Percentiles rank a stretch among this genome's conserved stretches.
Conservation (phyloP, 176 grass and related monocot species). For the Pontederia crassipes region DNA sequence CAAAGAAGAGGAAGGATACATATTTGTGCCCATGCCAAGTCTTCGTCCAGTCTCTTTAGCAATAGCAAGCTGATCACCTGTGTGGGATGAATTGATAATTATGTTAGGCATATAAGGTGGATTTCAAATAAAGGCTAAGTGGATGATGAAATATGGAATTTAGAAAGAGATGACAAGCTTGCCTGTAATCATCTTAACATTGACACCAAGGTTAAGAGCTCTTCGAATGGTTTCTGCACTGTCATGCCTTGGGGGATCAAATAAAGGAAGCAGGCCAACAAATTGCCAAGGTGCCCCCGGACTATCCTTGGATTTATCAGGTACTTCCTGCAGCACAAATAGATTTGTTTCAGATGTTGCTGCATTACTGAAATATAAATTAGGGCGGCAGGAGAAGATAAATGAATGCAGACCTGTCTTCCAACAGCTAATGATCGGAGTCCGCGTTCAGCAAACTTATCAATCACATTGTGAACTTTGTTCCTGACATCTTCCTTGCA, state of each 20-base stretch:
- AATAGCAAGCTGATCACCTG: constrained; percentile 21
- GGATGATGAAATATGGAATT: not conserved
- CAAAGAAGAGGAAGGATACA: constrained; percentile 19
- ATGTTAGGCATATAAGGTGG: not conserved
- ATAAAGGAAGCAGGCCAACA: constrained; percentile 13
- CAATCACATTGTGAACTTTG: constrained; percentile 11
- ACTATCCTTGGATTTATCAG: constrained; percentile 14
- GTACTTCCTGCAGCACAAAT: constrained; percentile 12
- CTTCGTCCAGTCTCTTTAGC: constrained; percentile 21
- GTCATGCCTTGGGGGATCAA: constrained; percentile 19
- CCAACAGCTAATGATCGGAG: constrained; percentile 18
- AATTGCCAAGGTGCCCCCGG: constrained; percentile 14
- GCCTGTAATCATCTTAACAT: constrained; percentile 21
- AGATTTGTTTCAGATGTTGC: not conserved
- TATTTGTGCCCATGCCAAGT: constrained; percentile 22
- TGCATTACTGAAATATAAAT: not conserved
- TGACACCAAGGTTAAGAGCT: constrained; percentile 19
- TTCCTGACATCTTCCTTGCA: constrained; percentile 13
- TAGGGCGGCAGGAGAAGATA: not conserved
- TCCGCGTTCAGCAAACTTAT: constrained; percentile 19
- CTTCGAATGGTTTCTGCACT: constrained; percentile 21
- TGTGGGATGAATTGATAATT: no score
- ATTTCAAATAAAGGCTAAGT: not conserved
- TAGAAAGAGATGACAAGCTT: not conserved
- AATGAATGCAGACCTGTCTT: constrained; percentile 2